phyloP scores from a whole-genome alignment of 345 rosid species.

The Carallia pectinifolia region DNA sequence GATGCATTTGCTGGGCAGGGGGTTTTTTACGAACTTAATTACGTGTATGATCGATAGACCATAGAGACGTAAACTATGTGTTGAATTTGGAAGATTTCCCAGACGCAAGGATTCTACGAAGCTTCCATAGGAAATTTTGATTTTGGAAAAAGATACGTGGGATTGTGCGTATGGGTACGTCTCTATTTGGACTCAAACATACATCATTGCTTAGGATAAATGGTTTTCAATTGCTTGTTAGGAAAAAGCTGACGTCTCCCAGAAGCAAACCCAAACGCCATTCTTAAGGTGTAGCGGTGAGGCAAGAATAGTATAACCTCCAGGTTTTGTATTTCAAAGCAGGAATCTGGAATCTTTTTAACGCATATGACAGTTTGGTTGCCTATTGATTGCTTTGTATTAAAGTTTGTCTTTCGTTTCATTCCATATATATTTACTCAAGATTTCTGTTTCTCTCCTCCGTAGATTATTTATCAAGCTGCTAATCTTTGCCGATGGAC shows the following conservation, averaged over 20 bases:
- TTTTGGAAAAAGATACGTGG: no score
- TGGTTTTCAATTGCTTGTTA: slow-evolving; percentile 21
- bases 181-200: not conserved
- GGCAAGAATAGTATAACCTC: slow-evolving; percentile 19
- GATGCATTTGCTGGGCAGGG: no score
- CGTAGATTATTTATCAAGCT: not conserved
- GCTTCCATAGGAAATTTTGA: no score
- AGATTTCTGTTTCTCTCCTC: not conserved
- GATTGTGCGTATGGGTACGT: not conserved
- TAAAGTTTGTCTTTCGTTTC: slow-evolving; percentile 27
- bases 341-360: slow-evolving; percentile 26
- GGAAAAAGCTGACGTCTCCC: slow-evolving; percentile 23
- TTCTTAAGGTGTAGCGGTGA: not conserved
- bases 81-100: slow-evolving; percentile 11
- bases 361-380: slow-evolving; percentile 8
- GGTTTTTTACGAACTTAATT: not conserved
- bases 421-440: not conserved
- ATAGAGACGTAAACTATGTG: not conserved
- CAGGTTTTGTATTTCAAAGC: slow-evolving; percentile 3
- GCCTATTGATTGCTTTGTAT: slow-evolving; percentile 25
- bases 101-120: slow-evolving; percentile 7
- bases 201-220: not conserved
- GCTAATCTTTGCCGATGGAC: slow-evolving; percentile 11
- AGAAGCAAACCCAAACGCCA: slow-evolving; percentile 22
- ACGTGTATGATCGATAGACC: not conserved